Percentiles rank a stretch among this genome's conserved stretches.
Conservation (phyloP, 257 asterid species). For the Craterostigma plantagineum region DNA sequence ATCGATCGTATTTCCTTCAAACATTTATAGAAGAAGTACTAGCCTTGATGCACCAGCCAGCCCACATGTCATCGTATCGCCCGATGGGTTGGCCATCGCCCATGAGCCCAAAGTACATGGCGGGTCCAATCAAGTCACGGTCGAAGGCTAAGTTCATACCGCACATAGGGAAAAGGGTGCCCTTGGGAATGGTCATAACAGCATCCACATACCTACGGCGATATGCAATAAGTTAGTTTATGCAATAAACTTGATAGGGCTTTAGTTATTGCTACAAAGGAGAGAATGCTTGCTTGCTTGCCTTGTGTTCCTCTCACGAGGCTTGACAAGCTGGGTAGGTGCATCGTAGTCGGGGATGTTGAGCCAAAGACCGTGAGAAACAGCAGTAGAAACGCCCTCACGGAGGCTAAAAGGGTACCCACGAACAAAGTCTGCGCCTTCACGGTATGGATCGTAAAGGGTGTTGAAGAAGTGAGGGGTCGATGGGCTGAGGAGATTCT, state of each 20-base stretch:
- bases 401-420: slow-evolving; percentile 10
- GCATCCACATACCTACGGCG: slow-evolving; percentile 7
- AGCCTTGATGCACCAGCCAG: slow-evolving; percentile 8
- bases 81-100: slow-evolving; percentile 9
- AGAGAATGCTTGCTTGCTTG: background rate
- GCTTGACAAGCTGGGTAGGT: slow-evolving; percentile 7
- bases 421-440: slow-evolving; percentile 5
- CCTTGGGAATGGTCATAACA: slow-evolving; percentile 10
- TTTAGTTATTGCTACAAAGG: background rate
- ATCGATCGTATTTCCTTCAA: background rate
- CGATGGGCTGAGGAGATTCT: slow-evolving; percentile 7
- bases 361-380: slow-evolving; percentile 6
- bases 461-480: slow-evolving; percentile 7
- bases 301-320: slow-evolving; percentile 5
- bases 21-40: too few relatives aligned
- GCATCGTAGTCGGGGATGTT: slow-evolving; percentile 7
- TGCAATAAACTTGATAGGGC: background rate
- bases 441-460: slow-evolving; percentile 1
- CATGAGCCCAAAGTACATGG: slow-evolving; percentile 10
- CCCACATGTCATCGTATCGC: slow-evolving; percentile 8
- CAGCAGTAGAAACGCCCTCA: slow-evolving; percentile 3
- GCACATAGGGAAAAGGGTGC: slow-evolving; percentile 7
- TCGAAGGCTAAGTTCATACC: slow-evolving; percentile 6
- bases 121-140: slow-evolving; percentile 8
- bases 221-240: background rate